Evolutionary conservation across 179 eudicot genomes (phyloP).

Genomic region (Beta macrorhiza): DNA sequence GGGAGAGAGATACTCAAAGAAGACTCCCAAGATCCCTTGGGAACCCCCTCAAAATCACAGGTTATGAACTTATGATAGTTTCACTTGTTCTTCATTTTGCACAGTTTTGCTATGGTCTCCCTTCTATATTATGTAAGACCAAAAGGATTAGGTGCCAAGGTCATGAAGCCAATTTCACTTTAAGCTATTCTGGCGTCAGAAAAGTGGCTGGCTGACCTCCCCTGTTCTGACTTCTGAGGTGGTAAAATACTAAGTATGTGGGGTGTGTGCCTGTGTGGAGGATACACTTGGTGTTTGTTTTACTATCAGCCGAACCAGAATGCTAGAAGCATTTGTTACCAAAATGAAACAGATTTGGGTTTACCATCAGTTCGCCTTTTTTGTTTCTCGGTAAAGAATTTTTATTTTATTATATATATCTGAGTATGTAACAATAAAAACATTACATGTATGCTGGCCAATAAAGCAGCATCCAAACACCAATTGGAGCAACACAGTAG

Average conservation of each 20-base stretch:
- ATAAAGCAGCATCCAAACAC: background rate
- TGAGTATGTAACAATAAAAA: too few relatives aligned
- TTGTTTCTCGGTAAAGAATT: too few relatives aligned
- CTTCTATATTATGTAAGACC: too few relatives aligned
- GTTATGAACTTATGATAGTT: too few relatives aligned
- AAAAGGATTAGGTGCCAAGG: too few relatives aligned
- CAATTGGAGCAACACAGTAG: background rate
- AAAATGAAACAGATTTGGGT: background rate
- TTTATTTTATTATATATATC: too few relatives aligned
- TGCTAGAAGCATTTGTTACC: background rate
- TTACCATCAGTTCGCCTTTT: background rate
- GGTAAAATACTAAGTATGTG: background rate
- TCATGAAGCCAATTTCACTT: background rate
- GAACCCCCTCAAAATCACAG: background rate
- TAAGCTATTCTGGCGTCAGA: background rate
- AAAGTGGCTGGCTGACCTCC: background rate
- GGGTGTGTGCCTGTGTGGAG: background rate
- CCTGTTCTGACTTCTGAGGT: background rate
- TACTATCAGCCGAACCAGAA: background rate
- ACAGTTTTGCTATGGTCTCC: too few relatives aligned
- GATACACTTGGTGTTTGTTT: background rate
- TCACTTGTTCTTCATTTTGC: too few relatives aligned
- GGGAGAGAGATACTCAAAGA: background rate
- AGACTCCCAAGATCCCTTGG: background rate
- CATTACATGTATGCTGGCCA: background rate